Base-by-base conservation (phyloP, 352 stramenopile genomes). In the Globisporangium perplexum region DNA sequence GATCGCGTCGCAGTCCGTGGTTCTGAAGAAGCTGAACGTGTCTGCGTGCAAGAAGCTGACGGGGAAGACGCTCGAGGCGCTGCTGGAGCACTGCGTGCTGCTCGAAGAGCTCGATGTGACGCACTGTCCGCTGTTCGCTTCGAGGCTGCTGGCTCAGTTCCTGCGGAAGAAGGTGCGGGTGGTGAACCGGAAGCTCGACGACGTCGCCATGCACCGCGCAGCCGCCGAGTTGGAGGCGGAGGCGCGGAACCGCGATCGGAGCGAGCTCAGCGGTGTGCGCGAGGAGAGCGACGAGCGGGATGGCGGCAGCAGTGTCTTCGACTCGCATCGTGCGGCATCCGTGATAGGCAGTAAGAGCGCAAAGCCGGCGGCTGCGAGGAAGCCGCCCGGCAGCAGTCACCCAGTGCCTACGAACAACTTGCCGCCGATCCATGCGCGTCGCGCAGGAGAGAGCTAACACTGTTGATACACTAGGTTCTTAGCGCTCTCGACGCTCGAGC, bases 21-120 rank as follows among this genome's bases (percentile, higher is more conserved):
- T 84, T 23, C 66, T 97, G 6, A 66, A 66, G 6, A 73, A 64
- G 30, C 53, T 95, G 2, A 88, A 89, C 26, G 58, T 95, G 10
- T 75, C 77, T 0, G 87, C 85, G 4, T 97, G 87, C 71, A 83
- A 89, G 53, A 78, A 82, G 8, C 66, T 98, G 17, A 91, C 83
- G 0, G 77, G 86, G 18, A 58, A 53, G 48, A 80, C 72, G 11
- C 45, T 96, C 1, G 20, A 59, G 2, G 66, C 62, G 1, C 56
- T 97, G 23, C 51, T 79, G 1, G 71, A 84, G 20, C 66, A 68
- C 6, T 90, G 77, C 53, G 57, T 52, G 6, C 54, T 86, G 31
- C 71, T 97, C 11, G 60, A 88, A 51, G 66, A 83, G 43, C 51
- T 97, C 18, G 73, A 96, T 41, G 79, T 91, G 33, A 88, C 84